phyloP scores from a whole-genome alignment of 2,329 filamentous ascomycete species.

The Alternaria tenuissima region DNA sequence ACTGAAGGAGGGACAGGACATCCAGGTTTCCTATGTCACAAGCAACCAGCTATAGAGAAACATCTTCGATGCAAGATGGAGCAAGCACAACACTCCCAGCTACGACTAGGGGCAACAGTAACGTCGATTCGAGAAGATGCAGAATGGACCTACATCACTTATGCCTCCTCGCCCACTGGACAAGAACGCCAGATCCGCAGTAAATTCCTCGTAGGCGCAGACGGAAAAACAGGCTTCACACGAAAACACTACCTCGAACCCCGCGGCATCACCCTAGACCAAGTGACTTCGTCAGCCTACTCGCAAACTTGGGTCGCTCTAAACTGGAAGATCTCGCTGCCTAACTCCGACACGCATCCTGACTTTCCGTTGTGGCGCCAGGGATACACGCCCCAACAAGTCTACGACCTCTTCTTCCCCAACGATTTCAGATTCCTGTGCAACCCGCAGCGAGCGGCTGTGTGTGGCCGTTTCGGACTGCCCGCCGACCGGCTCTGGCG shows the following conservation, averaged over 20 bases:
- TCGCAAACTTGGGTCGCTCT: neutral
- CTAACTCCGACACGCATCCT: neutral
- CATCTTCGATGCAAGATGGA: neutral
- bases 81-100: neutral
- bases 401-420: neutral
- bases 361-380: neutral
- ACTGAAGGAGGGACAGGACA: neutral
- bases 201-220: constrained; percentile 2
- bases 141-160: neutral
- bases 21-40: neutral
- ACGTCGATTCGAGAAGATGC: neutral
- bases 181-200: neutral
- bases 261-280: neutral
- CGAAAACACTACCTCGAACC: constrained; percentile 6
- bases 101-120: neutral
- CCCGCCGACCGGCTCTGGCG: neutral
- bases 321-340: neutral
- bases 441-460: neutral
- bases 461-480: neutral
- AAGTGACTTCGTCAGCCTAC: neutral
- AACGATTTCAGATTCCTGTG: neutral
- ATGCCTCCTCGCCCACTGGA: neutral
- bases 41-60: neutral
- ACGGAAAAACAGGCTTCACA: neutral
- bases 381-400: neutral